Evolutionary conservation across 2,329 filamentous ascomycete genomes (phyloP), one percentile per base, ranked within the genome.

Genomic region (Ilyonectria destructans): DNA sequence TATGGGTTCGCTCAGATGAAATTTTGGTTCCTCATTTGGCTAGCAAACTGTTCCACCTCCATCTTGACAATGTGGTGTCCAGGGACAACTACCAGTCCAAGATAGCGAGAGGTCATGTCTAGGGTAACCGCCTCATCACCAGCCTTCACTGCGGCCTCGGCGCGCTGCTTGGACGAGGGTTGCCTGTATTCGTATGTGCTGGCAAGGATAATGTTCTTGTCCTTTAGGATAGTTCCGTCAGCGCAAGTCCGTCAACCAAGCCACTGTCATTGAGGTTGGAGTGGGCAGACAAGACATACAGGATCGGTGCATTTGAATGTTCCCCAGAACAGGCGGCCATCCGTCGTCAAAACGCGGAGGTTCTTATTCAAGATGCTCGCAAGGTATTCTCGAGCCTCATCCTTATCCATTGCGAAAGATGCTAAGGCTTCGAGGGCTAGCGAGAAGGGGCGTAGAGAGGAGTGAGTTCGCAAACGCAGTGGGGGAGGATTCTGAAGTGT

Each of bases 291-390:
- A 33, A 40, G 55, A 86, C 88, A 58, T 83, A 97, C 95, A 67
- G 92, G 90, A 84, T 99, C 96, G 33, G 95, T 98, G 84, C 96
- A 99, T 82, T 97, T 98, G 83, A 99, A 93, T 71, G 91, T 88
- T 21, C 96, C 96, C 62, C 95, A 90, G 81, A 98, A 99, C 80
- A 97, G 91, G 68, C 96, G 93, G 17, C 89, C 90, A 79, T 98
- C 96, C 5, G 90, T 93, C 15, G 92, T 93, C 75, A 93, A 89
- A 62, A 98, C 84, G 65, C 95, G 91, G 37, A 98, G 83, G 45
- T 90, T 93, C 80, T 93, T 93, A 80, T 93, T 93, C 59, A 97
- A 85, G 58, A 97, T 88, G 26, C 91, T 89, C 37, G 82, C 80
- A 31, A 94, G 85, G 76, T 88, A 93, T 49, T 80, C 77, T 64